Percentiles rank a stretch among this genome's conserved stretches.
Conservation (phyloP, 1,284 basidiomycete species). For the Trametes hirsuta region DNA sequence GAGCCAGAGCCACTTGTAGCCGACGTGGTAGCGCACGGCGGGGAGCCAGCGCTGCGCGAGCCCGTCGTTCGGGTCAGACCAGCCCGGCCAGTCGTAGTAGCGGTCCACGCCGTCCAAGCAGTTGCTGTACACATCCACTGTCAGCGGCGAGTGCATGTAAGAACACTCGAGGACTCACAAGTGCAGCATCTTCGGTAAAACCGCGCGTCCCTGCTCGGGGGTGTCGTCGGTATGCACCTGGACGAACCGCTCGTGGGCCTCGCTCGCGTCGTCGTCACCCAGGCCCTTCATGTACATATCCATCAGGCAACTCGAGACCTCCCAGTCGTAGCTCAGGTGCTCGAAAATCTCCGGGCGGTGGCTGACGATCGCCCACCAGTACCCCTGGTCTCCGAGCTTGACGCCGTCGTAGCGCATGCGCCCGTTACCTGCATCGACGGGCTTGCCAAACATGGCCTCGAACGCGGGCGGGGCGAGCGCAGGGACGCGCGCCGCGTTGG, state of each 20-base stretch:
- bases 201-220: conserved; percentile 41
- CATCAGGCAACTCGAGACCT: conserved; percentile 50
- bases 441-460: conserved; percentile 46
- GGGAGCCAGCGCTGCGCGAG: conserved; percentile 47
- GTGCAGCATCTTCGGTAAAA: conserved; percentile 51
- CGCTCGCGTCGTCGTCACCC: conserved; percentile 41
- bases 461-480: conserved; percentile 48
- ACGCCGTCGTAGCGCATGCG: conserved; percentile 42
- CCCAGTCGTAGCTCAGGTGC: conserved; percentile 49
- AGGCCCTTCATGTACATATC: conserved; percentile 48
- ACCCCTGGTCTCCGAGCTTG: conserved; percentile 52
- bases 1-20: conserved; percentile 56
- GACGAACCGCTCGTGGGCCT: conserved; percentile 38
- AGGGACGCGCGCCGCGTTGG: conserved; percentile 25
- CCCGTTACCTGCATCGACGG: conserved; percentile 33
- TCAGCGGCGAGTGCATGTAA: not conserved
- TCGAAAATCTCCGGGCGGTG: conserved; percentile 44
- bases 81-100: conserved; percentile 51
- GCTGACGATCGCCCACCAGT: conserved; percentile 55
- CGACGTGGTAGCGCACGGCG: conserved; percentile 46
- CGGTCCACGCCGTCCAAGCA: conserved; percentile 45
- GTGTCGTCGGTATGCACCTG: conserved; percentile 43
- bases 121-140: conserved; percentile 37
- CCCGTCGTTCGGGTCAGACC: conserved; percentile 43
- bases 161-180: conserved; percentile 40